These are phyloP conservation scores for Hymenoscyphus scutula DNA, from an alignment of 2,329 filamentous ascomycete genomes.

Conservation along the genomic window DNA sequence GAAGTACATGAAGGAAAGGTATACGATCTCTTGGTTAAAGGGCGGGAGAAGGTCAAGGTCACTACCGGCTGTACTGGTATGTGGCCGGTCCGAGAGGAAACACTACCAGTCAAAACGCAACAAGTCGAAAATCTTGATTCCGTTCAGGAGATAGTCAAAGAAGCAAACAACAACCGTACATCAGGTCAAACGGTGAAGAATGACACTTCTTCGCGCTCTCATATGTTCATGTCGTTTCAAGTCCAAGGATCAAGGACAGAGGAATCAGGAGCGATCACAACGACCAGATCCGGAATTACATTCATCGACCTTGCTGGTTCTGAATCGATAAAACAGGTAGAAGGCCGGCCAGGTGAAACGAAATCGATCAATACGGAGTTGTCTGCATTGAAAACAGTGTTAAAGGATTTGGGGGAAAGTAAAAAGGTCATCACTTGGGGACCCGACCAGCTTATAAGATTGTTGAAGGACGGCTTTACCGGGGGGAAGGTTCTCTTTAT, in stretches of 20 bases:
- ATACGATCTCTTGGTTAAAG: background rate
- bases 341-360: background rate
- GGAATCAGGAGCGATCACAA: background rate
- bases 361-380: background rate
- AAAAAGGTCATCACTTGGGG: background rate
- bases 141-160: background rate
- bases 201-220: background rate
- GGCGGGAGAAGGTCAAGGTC: no score
- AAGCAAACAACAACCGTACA: background rate
- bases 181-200: background rate
- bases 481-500: background rate
- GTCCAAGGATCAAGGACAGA: background rate
- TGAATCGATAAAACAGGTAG: background rate
- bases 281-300: background rate
- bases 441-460: background rate
- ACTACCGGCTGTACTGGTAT: no score
- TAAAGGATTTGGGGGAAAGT: background rate
- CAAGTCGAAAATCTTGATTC: background rate
- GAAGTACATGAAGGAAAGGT: background rate
- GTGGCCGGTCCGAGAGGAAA: background rate
- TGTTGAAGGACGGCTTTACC: background rate
- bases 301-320: background rate
- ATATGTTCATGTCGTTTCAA: background rate
- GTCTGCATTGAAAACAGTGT: background rate
- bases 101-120: background rate